Conservation (phyloP, 2,329 filamentous ascomycete genomes). For the Bimuria novae-zelandiae region DNA sequence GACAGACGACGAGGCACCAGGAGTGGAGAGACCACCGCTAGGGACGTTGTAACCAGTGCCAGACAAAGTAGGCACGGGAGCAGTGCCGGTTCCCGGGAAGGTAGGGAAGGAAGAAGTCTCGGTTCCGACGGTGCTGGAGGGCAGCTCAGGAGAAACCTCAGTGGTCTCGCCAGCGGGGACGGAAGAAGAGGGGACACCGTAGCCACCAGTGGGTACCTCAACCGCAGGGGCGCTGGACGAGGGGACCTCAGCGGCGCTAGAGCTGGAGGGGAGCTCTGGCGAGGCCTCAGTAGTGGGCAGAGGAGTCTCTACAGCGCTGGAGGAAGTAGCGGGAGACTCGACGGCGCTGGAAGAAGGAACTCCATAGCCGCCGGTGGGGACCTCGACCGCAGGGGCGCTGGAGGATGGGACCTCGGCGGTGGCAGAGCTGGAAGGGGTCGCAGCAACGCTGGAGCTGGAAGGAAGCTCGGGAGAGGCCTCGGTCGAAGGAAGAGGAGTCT, state of each 20-base stretch:
- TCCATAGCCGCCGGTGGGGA: conserved; percentile 12
- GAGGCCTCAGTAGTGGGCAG: conserved; percentile 38
- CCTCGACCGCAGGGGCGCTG: neutral
- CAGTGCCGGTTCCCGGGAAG: conserved; percentile 6
- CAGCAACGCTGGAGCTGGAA: neutral
- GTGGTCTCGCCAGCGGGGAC: conserved; percentile 20
- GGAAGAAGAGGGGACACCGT: neutral
- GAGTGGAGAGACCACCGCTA: neutral
- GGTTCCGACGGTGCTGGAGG: conserved; percentile 8
- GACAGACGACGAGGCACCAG: neutral
- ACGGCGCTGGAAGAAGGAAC: neutral
- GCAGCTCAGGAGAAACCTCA: conserved; percentile 47
- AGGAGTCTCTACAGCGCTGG: neutral
- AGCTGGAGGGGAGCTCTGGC: conserved; percentile 41
- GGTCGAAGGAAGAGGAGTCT: conserved; percentile 32
- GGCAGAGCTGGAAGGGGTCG: neutral
- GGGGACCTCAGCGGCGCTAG: conserved; percentile 13
- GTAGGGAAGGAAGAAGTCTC: neutral
- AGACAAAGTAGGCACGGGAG: neutral
- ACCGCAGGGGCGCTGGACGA: neutral
- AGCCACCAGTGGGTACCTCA: conserved; percentile 6
- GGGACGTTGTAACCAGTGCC: no score
- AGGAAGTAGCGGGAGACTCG: no score
- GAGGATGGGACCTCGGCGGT: neutral
- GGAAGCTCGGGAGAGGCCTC: conserved; percentile 46